Evolutionary conservation across 805 yeast species (phyloP), one percentile per base, ranked within the genome.

Genomic region (Pichia phayaonensis): DNA sequence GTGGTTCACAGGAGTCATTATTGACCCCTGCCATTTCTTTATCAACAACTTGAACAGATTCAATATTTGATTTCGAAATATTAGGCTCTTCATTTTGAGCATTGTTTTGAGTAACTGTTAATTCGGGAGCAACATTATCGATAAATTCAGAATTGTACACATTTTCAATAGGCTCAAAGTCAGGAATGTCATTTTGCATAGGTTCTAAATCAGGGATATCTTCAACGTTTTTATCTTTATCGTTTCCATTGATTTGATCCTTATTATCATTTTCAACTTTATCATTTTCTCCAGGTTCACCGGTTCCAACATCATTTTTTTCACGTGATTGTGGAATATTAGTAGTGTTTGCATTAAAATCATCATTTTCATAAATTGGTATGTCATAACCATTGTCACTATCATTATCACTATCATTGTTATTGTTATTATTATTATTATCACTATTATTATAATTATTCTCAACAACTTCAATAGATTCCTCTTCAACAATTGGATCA

Each of bases 401-500:
- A 7, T 48, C 13, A 16, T 23, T 15, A 11, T 29, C 48, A 21
- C n/a, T 27, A 23, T 45, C 31, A 21, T 39, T 23, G 8, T 8
- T 40, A 8, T 5, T 11, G 21, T 18, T 42, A 36, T 46, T 41
- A 40, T 23, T 15, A 11, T 29, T 45, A 21, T 21, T 27, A 23
- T 45, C 31, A 21, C 29, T 23, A 8, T 8, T 40, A 8, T 5
- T 11, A 22, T 18, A 39, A 36, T 46, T 41, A 40, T 45, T 13
- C 21, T 21, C 23, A 7, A 13, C 47, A 36, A 34, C 41, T 34
- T 29, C 49, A 23, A 40, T 43, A 16, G 39, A 34, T 2, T 34
- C 22, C 27, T 47, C 55, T 41, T 54, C 51, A 38, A 39, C 24
- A 18, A 42, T 45, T 15, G 52, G 43, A 24, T 49, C 49, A 27